A percentile compares a stretch with the other conserved stretches of the same genome.
Conservation (phyloP, 1,284 basidiomycete genomes). For the Leccinum olivaceoglutinosum region DNA sequence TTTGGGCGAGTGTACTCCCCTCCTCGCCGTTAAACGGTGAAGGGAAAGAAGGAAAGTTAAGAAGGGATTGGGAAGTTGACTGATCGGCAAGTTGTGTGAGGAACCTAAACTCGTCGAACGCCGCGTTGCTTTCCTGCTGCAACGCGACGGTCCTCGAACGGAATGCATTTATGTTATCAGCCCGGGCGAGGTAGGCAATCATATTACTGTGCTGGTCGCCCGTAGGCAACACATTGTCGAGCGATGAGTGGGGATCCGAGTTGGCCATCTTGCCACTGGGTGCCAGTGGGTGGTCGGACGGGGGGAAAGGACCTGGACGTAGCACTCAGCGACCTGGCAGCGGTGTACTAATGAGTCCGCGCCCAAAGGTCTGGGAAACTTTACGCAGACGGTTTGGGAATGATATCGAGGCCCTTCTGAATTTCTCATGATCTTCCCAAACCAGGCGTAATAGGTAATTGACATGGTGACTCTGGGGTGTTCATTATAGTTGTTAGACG, state of each 20-base stretch:
- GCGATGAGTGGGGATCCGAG: neutral
- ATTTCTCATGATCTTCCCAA: neutral
- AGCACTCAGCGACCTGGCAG: neutral
- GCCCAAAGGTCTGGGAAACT: neutral
- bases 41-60: neutral
- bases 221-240: neutral
- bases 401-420: neutral
- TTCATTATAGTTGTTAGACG: too few species aligned
- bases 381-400: neutral
- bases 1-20: neutral
- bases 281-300: neutral
- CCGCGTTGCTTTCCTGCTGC: neutral
- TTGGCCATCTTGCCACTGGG: neutral
- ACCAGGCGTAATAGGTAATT: neutral
- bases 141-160: neutral
- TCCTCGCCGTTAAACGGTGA: too few species aligned
- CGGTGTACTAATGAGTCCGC: neutral
- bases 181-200: neutral
- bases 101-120: too few species aligned
- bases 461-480: neutral
- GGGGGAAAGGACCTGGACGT: neutral
- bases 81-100: too few species aligned
- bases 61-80: neutral
- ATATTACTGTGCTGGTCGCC: neutral
- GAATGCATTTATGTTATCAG: neutral